These are phyloP conservation scores for Boeremia exigua DNA, from an alignment of 2,329 filamentous ascomycete species.

Conservation along the genomic window DNA sequence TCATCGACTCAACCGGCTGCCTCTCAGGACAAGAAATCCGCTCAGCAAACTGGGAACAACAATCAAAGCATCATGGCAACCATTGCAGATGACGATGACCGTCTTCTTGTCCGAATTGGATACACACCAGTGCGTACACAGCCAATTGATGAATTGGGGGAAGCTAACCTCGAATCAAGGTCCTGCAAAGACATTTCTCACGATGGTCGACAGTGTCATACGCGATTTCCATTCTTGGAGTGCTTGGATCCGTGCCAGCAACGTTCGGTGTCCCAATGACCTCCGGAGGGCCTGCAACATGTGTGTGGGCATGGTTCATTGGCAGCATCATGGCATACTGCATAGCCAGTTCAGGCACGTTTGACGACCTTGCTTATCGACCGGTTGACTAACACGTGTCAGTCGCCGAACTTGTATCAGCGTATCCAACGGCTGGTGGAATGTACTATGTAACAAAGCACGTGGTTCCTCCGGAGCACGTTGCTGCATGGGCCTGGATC, in stretches of 20 bases:
- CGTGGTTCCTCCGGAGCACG: conserved; percentile 66
- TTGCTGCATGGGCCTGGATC: conserved; percentile 69
- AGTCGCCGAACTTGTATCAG: conserved; percentile 70
- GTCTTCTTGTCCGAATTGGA: conserved; percentile 65
- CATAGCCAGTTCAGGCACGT: conserved; percentile 64
- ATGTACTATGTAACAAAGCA: conserved; percentile 74
- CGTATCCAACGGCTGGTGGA: conserved; percentile 70
- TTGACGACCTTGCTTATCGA: not conserved
- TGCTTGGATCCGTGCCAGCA: conserved; percentile 69
- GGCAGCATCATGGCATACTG: conserved; percentile 69
- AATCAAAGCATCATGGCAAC: conserved; percentile 51
- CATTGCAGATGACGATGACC: conserved; percentile 66
- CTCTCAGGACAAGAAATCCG: conserved; percentile 35
- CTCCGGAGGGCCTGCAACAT: conserved; percentile 67
- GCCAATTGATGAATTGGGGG: not conserved
- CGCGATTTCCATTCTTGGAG: conserved; percentile 69
- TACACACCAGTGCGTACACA: conserved; percentile 62
- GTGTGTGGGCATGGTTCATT: conserved; percentile 70
- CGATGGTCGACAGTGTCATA: conserved; percentile 72
- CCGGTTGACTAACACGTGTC: not conserved
- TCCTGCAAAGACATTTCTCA: conserved; percentile 67
- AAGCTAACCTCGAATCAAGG: conserved; percentile 50
- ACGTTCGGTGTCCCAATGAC: conserved; percentile 65
- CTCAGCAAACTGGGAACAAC: conserved; percentile 22
- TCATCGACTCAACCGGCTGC: conserved; percentile 22